Conservation (phyloP, 75 land plant species). For the Selaginella tamariscina region DNA sequence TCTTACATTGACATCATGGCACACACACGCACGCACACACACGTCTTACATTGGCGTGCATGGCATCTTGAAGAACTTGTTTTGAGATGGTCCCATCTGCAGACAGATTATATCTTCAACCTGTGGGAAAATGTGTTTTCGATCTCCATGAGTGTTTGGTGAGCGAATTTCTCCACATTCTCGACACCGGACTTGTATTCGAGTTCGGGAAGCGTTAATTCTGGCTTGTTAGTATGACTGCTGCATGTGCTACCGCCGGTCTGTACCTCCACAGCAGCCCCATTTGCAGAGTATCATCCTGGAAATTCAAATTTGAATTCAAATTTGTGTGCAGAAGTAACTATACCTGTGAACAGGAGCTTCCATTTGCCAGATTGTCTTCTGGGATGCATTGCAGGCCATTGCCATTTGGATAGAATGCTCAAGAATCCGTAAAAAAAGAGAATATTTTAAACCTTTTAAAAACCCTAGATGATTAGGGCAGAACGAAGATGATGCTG, state of each 20-base stretch:
- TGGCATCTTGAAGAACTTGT: no score
- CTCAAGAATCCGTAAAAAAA: no score
- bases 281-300: neutral
- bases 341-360: neutral
- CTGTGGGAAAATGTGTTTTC: no score
- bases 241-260: neutral
- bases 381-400: neutral
- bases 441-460: no score
- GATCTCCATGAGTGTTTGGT: neutral
- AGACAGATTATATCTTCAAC: no score
- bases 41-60: no score
- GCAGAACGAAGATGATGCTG: neutral
- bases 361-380: neutral
- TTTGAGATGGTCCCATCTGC: no score
- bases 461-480: no score
- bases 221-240: neutral
- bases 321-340: no score
- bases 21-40: no score
- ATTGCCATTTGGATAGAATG: neutral
- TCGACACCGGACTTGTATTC: neutral
- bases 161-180: neutral
- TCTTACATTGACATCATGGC: no score
- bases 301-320: no score
- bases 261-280: neutral
- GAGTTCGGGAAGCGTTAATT: neutral